phyloP scores from a whole-genome alignment of 2,329 filamentous ascomycete species.

The Beauveria medogensis region DNA sequence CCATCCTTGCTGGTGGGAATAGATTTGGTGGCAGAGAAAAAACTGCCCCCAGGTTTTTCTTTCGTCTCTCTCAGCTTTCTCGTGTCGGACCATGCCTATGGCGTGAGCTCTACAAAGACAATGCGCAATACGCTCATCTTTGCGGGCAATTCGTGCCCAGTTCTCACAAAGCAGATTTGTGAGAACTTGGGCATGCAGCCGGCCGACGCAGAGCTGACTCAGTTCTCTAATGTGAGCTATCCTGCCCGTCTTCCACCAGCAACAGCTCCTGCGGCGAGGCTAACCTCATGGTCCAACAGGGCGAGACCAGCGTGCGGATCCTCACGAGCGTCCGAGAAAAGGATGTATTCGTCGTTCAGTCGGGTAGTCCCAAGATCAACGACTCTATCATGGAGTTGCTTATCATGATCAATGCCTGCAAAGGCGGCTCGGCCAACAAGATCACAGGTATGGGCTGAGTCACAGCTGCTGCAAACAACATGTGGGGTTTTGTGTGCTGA shows the following conservation, averaged over 20 bases:
- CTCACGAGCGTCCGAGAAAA: conserved; percentile 82
- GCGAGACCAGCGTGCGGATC: conserved; percentile 63
- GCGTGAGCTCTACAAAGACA: conserved; percentile 30
- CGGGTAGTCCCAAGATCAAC: conserved; percentile 91
- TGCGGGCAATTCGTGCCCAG: conserved; percentile 58
- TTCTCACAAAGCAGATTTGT: conserved; percentile 58
- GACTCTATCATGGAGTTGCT: conserved; percentile 98
- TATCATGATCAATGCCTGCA: conserved; percentile 98
- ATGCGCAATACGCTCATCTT: conserved; percentile 64
- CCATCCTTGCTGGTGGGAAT: not conserved
- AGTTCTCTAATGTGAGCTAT: conserved; percentile 60
- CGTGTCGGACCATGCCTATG: conserved; percentile 13
- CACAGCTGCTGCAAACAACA: not conserved
- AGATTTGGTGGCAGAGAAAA: conserved; percentile 3
- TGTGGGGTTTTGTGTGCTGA: not conserved
- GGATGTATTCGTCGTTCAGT: conserved; percentile 98
- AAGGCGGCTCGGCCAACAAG: conserved; percentile 92
- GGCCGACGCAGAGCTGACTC: conserved; percentile 56
- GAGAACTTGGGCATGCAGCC: conserved; percentile 59
- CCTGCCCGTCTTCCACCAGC: conserved; percentile 12
- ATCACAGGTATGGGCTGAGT: conserved; percentile 62
- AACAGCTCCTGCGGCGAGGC: conserved; percentile 6
- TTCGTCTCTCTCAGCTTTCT: conserved; percentile 19
- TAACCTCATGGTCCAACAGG: conserved; percentile 33
- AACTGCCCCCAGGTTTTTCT: not conserved